Evolutionary conservation across 2,329 filamentous ascomycete species (phyloP), one percentile per base, ranked within the genome.

Genomic region (Fusarium sp.): DNA sequence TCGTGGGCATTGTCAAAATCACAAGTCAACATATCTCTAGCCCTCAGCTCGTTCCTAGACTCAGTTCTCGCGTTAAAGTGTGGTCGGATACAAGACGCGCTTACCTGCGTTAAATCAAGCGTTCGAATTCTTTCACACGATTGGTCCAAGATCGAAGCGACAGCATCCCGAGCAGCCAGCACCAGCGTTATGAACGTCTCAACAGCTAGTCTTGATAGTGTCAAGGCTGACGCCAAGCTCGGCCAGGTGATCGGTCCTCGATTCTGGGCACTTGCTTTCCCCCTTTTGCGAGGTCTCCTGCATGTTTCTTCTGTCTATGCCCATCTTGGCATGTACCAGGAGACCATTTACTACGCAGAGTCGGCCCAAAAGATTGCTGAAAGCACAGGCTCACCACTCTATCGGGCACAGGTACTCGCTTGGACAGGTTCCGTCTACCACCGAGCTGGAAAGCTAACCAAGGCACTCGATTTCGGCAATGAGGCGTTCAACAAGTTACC

Each of bases 311-410:
- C 88, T 8, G 85, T 97, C 3, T 97, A 95, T 75, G 90, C 93
- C 2, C 92, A 97, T 73, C 89, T 96, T 71, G 96, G 96, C 33
- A 89, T 97, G 82, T 94, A 95, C 72, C 91, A 94, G 68, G 96
- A 98, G 80, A 96, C 96, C 4, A 84, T 96, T 2, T 96, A 95
- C 80, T 97, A 97, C 75, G 92, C 93, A 3, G 93, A 98, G 75
- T 93, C 96, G 76, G 95, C 95, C 1, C 86, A 92, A 60, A 94
- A 93, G 77, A 89, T 97, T 67, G 94, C 94, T 28, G 87, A 88
- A 66, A 89, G 88, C n/a, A 89, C 93, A 13, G 85, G 88, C 53
- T 91, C 93, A 0, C 86, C 88, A 40, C 86, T 91, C 18, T 88
- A 89, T 75, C 82, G 85, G 46, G 86, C 88, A 1, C 86, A 89